Conservation (phyloP, 177 flowering plant species). For the Vitis hybrid region DNA sequence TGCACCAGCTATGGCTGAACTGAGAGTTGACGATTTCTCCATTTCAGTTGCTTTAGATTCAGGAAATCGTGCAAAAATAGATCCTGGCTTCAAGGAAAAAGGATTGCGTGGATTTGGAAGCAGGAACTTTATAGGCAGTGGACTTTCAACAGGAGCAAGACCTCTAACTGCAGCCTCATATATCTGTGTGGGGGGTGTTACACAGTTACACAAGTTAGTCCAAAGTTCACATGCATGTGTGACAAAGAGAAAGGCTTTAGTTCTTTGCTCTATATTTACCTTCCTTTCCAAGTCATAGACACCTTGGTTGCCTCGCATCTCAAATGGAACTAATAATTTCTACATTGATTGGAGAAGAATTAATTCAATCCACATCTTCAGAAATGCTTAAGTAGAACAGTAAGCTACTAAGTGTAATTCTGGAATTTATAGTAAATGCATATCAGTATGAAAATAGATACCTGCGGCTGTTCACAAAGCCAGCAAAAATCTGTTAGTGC, state of each 20-base stretch:
- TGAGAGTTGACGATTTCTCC: slow-evolving; percentile 48
- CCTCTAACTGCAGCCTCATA: slow-evolving; percentile 81
- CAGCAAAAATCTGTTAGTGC: slow-evolving; percentile 85
- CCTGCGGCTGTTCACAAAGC: slow-evolving; percentile 96
- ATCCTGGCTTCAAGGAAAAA: slow-evolving; percentile 81
- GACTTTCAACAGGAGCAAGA: slow-evolving; percentile 56
- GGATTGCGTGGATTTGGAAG: slow-evolving; percentile 64
- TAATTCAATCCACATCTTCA: background rate
- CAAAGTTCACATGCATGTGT: background rate
- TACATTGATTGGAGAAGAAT: slow-evolving; percentile 28
- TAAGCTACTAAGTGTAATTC: background rate
- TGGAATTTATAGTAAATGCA: background rate
- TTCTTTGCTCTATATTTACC: slow-evolving; percentile 36
- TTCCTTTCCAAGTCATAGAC: slow-evolving; percentile 81
- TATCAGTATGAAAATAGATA: slow-evolving; percentile 18
- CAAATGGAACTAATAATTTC: slow-evolving; percentile 80
- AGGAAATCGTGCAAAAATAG: slow-evolving; percentile 26
- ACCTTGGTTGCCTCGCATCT: slow-evolving; percentile 90
- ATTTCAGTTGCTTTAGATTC: slow-evolving; percentile 30
- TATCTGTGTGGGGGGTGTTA: slow-evolving; percentile 31
- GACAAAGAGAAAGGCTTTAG: background rate
- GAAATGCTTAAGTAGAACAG: background rate
- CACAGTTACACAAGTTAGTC: slow-evolving; percentile 2
- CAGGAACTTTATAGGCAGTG: slow-evolving; percentile 70
- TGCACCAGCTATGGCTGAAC: slow-evolving; percentile 83